phyloP scores from a whole-genome alignment of 257 asterid genomes.

The Solanum stenotomum region DNA sequence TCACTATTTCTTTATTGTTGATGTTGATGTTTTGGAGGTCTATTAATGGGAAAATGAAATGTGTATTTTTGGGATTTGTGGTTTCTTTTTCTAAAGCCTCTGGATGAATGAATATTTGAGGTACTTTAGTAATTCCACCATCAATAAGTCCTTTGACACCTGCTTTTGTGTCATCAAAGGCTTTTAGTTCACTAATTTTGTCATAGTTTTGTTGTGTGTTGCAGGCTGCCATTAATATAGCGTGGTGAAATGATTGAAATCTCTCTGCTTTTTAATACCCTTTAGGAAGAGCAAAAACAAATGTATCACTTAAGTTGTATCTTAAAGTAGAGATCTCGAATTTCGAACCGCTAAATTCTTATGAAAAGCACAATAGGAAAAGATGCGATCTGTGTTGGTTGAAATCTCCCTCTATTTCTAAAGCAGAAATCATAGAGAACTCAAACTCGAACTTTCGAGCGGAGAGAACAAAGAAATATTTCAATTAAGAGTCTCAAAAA shows the following conservation, averaged over 20 bases:
- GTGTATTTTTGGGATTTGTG: not conserved
- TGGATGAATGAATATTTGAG: conserved; percentile 32
- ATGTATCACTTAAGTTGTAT: not conserved
- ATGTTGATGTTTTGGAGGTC: conserved; percentile 24
- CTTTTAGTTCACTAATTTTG: conserved; percentile 26
- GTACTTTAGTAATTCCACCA: conserved; percentile 26
- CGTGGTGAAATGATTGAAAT: not conserved
- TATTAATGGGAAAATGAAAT: conserved; percentile 38
- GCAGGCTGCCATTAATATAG: not conserved
- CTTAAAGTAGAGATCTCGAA: too few relatives aligned
- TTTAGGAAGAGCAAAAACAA: not conserved
- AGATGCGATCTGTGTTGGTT: too few relatives aligned
- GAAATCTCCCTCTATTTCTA: not conserved
- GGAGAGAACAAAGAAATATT: too few relatives aligned
- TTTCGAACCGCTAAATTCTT: too few relatives aligned
- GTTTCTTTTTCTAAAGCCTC: not conserved
- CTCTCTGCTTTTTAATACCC: not conserved
- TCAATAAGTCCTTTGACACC: conserved; percentile 70
- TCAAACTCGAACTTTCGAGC: not conserved
- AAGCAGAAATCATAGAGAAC: not conserved
- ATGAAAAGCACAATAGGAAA: too few relatives aligned
- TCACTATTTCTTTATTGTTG: conserved; percentile 10
- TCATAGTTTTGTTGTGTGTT: conserved; percentile 6
- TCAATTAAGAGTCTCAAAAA: not conserved
- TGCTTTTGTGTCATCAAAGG: conserved; percentile 47